phyloP scores from a whole-genome alignment of 352 stramenopile species.

The Plasmopara viticola region DNA sequence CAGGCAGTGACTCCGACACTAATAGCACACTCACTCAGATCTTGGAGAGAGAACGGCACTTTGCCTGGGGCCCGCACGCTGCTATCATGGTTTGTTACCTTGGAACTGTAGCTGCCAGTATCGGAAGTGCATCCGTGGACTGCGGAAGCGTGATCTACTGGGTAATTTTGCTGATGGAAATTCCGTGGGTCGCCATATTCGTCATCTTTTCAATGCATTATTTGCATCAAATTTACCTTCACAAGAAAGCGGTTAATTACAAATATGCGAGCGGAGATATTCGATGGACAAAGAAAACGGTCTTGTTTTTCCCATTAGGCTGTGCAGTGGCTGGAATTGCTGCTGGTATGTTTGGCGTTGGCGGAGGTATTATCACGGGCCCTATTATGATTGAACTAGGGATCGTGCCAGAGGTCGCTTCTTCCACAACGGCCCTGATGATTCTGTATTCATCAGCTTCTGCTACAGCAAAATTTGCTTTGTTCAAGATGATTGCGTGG shows the following conservation, averaged over 20 bases:
- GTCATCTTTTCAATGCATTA: conserved; percentile 20
- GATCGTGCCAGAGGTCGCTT: conserved; percentile 37
- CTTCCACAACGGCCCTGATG: conserved; percentile 29
- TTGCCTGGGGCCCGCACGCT: conserved; percentile 34
- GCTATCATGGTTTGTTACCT: conserved; percentile 41
- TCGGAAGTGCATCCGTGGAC: conserved; percentile 20
- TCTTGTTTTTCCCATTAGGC: conserved; percentile 37
- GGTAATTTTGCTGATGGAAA: conserved; percentile 42
- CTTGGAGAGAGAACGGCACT: conserved; percentile 29
- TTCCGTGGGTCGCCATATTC: conserved; percentile 52
- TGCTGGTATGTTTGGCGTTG: conserved; percentile 47
- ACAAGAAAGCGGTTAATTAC: conserved; percentile 39
- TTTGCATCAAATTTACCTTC: conserved; percentile 31
- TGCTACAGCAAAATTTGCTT: conserved; percentile 46
- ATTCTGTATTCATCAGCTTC: conserved; percentile 54
- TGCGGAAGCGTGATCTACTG: conserved; percentile 45
- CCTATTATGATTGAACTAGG: conserved; percentile 31
- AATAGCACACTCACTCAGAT: conserved; percentile 14
- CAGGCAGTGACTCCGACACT: conserved; percentile 4
- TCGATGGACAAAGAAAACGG: conserved; percentile 36
- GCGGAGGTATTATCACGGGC: conserved; percentile 32
- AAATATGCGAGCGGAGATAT: conserved; percentile 36
- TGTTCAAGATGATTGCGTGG: conserved; percentile 52
- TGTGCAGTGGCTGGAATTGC: conserved; percentile 39
- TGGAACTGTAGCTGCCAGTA: conserved; percentile 26